Percentiles rank a stretch among this genome's conserved stretches.
Conservation (phyloP, 179 eudicot genomes). For the Gypsophila paniculata region DNA sequence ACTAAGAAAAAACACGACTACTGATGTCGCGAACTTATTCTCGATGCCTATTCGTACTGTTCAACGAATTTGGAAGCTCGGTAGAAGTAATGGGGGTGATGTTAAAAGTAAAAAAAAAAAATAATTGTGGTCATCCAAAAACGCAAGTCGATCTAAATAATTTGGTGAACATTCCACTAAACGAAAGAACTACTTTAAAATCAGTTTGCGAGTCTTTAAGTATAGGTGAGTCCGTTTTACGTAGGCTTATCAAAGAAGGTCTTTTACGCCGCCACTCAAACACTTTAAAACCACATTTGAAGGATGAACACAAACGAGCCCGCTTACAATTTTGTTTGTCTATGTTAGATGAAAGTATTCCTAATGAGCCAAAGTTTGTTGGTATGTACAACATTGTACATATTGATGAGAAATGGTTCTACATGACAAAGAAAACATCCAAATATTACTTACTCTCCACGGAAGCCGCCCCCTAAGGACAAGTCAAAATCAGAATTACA, state of each 20-base stretch:
- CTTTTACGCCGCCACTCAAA: conserved; percentile 9
- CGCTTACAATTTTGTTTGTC: conserved; percentile 18
- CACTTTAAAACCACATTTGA: conserved; percentile 3
- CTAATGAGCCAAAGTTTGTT: conserved; percentile 7
- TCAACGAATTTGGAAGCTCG: conserved; percentile 16
- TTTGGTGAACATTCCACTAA: no score
- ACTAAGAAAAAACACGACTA: background rate
- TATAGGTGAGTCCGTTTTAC: no score
- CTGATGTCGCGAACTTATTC: conserved; percentile 8
- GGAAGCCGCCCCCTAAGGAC: conserved; percentile 19
- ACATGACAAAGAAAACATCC: background rate
- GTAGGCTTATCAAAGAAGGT: no score
- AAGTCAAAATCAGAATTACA: conserved; percentile 24
- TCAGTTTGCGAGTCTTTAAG: no score
- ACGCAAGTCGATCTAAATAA: no score
- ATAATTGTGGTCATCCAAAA: no score
- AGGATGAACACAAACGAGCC: conserved; percentile 8
- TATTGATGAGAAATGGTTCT: conserved; percentile 17
- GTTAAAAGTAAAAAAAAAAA: no score
- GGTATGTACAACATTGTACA: conserved; percentile 14
- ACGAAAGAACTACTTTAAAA: no score
- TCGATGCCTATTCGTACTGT: conserved; percentile 9
- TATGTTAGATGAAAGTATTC: conserved; percentile 4
- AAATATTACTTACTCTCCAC: conserved; percentile 20
- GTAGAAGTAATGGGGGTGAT: no score